Evolutionary conservation across 148 eudicot species (phyloP).

Genomic region (Chenopodium quinoa): DNA sequence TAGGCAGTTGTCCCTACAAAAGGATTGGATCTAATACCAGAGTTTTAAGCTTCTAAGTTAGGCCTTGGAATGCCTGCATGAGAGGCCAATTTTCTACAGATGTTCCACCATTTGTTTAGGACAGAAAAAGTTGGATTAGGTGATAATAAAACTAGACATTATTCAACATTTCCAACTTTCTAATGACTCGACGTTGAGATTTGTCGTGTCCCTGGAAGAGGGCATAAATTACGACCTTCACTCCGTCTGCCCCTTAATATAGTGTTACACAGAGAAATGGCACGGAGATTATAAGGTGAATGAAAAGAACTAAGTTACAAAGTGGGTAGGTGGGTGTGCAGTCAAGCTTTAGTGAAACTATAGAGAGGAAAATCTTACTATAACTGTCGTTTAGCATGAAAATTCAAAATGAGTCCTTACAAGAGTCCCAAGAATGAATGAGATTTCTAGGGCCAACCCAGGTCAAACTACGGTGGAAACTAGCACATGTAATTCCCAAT

Average conservation of each 20-base stretch:
- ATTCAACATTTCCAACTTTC: background rate
- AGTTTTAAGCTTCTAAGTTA: background rate
- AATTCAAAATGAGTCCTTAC: background rate
- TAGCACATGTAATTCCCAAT: background rate
- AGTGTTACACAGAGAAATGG: background rate
- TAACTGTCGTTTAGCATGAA: too few species aligned
- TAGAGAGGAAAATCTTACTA: too few species aligned
- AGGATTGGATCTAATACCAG: background rate
- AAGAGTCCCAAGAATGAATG: background rate
- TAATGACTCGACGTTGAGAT: background rate
- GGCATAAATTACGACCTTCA: background rate
- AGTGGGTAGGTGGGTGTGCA: too few species aligned
- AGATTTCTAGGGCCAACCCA: background rate
- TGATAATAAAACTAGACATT: background rate
- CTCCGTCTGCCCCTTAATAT: background rate
- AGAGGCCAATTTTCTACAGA: background rate
- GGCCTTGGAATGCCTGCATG: background rate
- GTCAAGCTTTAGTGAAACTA: too few species aligned
- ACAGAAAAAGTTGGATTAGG: background rate
- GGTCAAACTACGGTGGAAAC: background rate
- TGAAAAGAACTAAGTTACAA: too few species aligned
- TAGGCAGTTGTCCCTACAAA: background rate
- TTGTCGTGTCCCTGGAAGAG: background rate
- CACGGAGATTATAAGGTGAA: background rate
- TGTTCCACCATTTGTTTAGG: background rate